Base-by-base conservation (phyloP, 2,329 filamentous ascomycete genomes). In the Arthrobotrys sinensis region DNA sequence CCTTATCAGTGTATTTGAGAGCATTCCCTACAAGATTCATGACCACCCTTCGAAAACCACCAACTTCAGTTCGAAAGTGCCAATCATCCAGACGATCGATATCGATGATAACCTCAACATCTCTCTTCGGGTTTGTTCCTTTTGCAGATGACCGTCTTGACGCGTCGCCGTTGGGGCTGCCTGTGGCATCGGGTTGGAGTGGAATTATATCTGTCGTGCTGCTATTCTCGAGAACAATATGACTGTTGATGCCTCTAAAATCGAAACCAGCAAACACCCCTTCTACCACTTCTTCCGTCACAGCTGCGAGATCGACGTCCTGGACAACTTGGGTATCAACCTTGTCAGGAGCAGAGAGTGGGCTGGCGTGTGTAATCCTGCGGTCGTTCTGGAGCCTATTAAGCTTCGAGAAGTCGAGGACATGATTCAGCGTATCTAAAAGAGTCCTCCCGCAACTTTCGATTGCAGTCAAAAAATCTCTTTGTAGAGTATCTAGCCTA, bases 1-100 rank as follows among this genome's bases (percentile, higher is more conserved):
- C 89, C 0, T 83, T 81, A 1, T 85, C 84, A 0, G 89, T 91
- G 73, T 90, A 91, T 81, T 91, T 91, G 81, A 91, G 85, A 0
- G 89, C 86, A 80, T 91, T 91, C 7, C 88, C 88, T 48, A 90
- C 88, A 0, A 91, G 81, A 70, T 91, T 91, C 88, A 90, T 90
- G 57, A 90, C 85, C 55, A 91, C 87, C 6, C 88, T 85, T 57
- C 86, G 84, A 77, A 87, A 83, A 1, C 86, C 87, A 0, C 89
- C 89, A 0, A 88, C 86, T 55, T 90, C 87, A 1, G 88, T 86
- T 3, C 86, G 84, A 80, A 89, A 90, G 0, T 84, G 82, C 88
- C 89, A 91, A 8, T 85, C 80, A 65, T 85, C 78, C 21, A 85
- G 72, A 81, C 84, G 85, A 1, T 87, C 85, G 11, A 90, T 86